phyloP scores from a whole-genome alignment of 495 filamentous ascomycete genomes.

The Aspergillus sclerotiicarbonarius region DNA sequence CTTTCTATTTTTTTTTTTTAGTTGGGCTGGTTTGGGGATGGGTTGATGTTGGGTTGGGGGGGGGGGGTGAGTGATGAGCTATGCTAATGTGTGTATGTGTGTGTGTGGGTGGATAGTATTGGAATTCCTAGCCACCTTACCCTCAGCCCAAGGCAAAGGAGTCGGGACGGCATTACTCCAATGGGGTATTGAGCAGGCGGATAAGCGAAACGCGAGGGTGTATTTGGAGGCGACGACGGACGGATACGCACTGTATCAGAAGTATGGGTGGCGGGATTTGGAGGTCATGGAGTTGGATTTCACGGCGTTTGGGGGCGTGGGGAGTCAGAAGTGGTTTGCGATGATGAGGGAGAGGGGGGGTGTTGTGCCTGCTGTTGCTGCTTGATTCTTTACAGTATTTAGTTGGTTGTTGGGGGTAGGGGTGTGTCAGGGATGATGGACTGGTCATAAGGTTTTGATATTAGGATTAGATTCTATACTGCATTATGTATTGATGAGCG shows the following conservation, averaged over 20 bases:
- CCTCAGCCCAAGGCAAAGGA: constrained; percentile 48
- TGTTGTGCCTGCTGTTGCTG: too few relatives aligned
- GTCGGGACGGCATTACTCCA: constrained; percentile 46
- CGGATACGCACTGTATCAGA: constrained; percentile 52
- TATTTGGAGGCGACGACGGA: constrained; percentile 55
- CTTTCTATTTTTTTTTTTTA: too few relatives aligned
- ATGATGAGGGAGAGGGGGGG: background rate
- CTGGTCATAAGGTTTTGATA: too few relatives aligned
- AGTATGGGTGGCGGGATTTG: constrained; percentile 48
- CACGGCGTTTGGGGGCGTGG: constrained; percentile 21
- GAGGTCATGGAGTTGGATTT: constrained; percentile 37
- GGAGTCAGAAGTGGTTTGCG: constrained; percentile 1
- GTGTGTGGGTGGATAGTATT: too few relatives aligned
- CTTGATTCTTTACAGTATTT: too few relatives aligned
- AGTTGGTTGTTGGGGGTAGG: too few relatives aligned
- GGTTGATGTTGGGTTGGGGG: too few relatives aligned
- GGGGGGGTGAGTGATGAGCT: too few relatives aligned
- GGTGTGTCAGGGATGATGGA: too few relatives aligned
- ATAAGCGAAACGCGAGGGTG: constrained; percentile 41
- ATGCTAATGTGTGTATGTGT: background rate
- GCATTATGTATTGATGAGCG: too few relatives aligned
- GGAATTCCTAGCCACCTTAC: constrained; percentile 48
- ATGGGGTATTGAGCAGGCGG: constrained; percentile 50
- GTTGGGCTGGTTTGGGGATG: background rate
- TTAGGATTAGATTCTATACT: too few relatives aligned